Base-by-base conservation (phyloP, 73 alveolate species). In the Uronychia binucleata region DNA sequence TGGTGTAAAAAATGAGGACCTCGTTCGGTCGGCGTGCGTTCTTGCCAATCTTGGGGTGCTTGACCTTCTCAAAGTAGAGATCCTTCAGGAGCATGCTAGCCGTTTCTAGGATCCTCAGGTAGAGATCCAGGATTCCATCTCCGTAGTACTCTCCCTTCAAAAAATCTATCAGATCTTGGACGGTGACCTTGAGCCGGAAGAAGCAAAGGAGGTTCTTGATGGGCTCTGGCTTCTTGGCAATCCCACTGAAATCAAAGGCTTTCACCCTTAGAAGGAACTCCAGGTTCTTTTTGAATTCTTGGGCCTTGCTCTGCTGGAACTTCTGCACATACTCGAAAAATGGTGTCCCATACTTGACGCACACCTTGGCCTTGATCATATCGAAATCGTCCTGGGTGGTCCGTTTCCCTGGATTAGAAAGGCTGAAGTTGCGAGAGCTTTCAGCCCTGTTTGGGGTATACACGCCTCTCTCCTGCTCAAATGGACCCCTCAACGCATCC, bases 101-200 rank as follows among this genome's bases (percentile, higher is more conserved):
- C 0, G 76, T 33, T 30, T 83, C 33, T 0, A 83, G 34, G 26
- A 83, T 26, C 33, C 26, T 83, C 57, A 83, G 29, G 84, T 83
- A 83, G 1, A 75, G 28, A 1, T 75, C 77, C 30, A 29, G 76
- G 28, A 83, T 83, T 1, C 77, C 90, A 58, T 83, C 84, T 32
- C 90, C 84, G 76, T 60, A 83, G 35, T 83, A 83, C 25, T 75
- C 35, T 19, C 90, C 90, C 27, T 26, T 29, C 19, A 33, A 78
- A 26, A 83, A 31, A 75, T 83, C 90, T 32, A 31, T 83, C 30
- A 83, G 31, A 83, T 83, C 90, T 75, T 83, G 76, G 26, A 83
- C 84, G 29, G 78, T 75, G 5, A 83, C 57, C 74, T 59, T 75
- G 26, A 83, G 33, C 29, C 76, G 60, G 28, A 75, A 25, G 26